Evolutionary conservation across 2,329 filamentous ascomycete genomes (phyloP), one percentile per base, ranked within the genome.

Genomic region (Neobulgaria alba): DNA sequence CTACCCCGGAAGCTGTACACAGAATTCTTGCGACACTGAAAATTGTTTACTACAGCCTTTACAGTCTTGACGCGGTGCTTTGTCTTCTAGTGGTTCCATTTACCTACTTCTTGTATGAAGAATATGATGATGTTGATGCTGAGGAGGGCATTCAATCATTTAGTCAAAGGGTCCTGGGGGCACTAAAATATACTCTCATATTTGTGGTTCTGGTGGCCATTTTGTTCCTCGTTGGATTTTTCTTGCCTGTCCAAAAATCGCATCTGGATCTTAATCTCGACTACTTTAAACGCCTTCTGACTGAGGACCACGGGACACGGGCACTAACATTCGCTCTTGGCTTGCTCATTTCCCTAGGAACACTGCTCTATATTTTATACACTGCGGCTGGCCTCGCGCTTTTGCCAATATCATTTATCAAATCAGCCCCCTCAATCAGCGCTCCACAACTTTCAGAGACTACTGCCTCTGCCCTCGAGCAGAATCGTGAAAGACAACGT

Each of bases 101-200:
- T 59, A 83, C 89, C 35, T 98, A 98, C 67, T 98, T 98, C 62
- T 95, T 84, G 79, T 92, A 94, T 57, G 92, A 98, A 62, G 92
- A 96, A 63, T 94, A 94, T 51, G 90, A 95, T 56, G 88, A 95
- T 64, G 81, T 90, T 15, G 88, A 88, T 46, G 74, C 82, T 23
- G 85, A 94, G 55, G 77, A 85, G 46, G 85, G 86, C 21, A 78
- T 76, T 20, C 81, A 89, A 59, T 82, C 83, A 2, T 63, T 82
- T 43, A 72, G 71, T 5, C 75, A 78, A 56, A 76, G 87, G 40
- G 73, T 96, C 45, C 82, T 80, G 74, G 80, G 80, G n/a, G 87
- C 92, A 3, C 68, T 85, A 59, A 95, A 93, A 65, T 96, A 95
- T 66, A 95, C 92, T 0, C 66, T 89, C 36, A 82, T 79, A 45